Conservation (phyloP, 2,329 filamentous ascomycete genomes). For the Alternaria angustiovoidea region DNA sequence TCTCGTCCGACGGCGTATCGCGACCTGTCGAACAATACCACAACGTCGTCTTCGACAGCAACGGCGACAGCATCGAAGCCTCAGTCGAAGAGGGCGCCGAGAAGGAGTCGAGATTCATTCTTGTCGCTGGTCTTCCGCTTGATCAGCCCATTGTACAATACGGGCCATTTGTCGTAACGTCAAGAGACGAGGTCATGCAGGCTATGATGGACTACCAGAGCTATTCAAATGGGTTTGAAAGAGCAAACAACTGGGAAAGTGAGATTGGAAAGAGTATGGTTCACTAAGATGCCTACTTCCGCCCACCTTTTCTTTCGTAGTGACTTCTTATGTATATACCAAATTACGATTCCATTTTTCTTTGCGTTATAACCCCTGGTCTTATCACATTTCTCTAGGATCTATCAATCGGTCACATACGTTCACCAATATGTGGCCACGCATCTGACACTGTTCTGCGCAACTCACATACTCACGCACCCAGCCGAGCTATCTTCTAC, state of each 20-base stretch:
- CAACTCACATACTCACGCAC: constrained; percentile 29
- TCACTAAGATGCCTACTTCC: constrained; percentile 20
- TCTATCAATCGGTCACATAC: no score
- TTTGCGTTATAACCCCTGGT: background rate
- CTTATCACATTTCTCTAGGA: background rate
- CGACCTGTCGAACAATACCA: constrained; percentile 72
- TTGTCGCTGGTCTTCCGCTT: constrained; percentile 75
- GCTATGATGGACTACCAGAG: constrained; percentile 50
- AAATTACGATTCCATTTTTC: background rate
- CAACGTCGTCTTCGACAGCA: constrained; percentile 86
- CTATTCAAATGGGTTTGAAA: constrained; percentile 58
- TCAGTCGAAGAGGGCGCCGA: constrained; percentile 71
- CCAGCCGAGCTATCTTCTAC: constrained; percentile 36
- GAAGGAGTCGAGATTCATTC: constrained; percentile 67
- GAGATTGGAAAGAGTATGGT: constrained; percentile 68
- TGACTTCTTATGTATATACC: background rate
- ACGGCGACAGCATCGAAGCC: constrained; percentile 78
- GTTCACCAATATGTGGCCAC: no score
- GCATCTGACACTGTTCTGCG: no score
- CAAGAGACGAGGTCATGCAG: constrained; percentile 48
- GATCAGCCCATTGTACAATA: constrained; percentile 53
- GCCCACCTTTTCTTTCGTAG: background rate
- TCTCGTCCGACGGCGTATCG: constrained; percentile 52
- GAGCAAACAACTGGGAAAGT: constrained; percentile 75
- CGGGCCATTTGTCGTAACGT: constrained; percentile 50